A percentile compares a stretch with the other conserved stretches of the same genome.
Conservation (phyloP, 2,329 filamentous ascomycete genomes). For the Clathrospora elynae region DNA sequence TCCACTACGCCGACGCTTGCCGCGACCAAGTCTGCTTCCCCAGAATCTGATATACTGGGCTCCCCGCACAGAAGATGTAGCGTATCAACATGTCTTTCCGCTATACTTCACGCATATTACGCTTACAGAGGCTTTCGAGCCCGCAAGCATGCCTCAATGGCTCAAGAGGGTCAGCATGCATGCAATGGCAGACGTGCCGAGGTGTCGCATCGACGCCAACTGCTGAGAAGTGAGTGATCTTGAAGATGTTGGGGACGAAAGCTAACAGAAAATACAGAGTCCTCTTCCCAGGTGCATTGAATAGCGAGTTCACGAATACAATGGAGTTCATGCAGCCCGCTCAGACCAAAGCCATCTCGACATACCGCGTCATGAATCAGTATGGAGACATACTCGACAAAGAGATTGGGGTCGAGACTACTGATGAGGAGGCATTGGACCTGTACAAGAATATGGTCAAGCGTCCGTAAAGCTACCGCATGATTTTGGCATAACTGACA, state of each 20-base stretch:
- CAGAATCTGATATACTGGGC: conserved; percentile 30
- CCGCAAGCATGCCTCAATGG: conserved; percentile 24
- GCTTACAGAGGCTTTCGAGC: conserved; percentile 19
- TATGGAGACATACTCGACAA: conserved; percentile 82
- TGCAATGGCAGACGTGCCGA: conserved; percentile 54
- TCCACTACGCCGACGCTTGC: conserved; percentile 37
- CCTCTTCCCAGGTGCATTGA: conserved; percentile 89
- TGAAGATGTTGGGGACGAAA: not conserved
- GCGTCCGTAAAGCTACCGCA: conserved; percentile 41
- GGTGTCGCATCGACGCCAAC: conserved; percentile 63
- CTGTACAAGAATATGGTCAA: conserved; percentile 70
- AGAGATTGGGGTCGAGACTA: conserved; percentile 68
- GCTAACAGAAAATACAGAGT: conserved; percentile 50
- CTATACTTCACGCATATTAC: conserved; percentile 36
- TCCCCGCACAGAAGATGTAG: conserved; percentile 29
- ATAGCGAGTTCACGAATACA: conserved; percentile 85
- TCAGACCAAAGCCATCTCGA: conserved; percentile 74
- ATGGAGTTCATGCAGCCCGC: conserved; percentile 79
- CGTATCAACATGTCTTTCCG: conserved; percentile 43
- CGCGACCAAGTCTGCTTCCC: conserved; percentile 34
- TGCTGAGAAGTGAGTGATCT: conserved; percentile 62
- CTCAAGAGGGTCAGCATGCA: conserved; percentile 14
- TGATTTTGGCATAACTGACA: conserved; percentile 6
- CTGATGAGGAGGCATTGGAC: conserved; percentile 63
- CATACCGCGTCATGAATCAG: conserved; percentile 89